Conservation (phyloP, 1,139 yeast genomes). For the Yamadazyma sp. region DNA sequence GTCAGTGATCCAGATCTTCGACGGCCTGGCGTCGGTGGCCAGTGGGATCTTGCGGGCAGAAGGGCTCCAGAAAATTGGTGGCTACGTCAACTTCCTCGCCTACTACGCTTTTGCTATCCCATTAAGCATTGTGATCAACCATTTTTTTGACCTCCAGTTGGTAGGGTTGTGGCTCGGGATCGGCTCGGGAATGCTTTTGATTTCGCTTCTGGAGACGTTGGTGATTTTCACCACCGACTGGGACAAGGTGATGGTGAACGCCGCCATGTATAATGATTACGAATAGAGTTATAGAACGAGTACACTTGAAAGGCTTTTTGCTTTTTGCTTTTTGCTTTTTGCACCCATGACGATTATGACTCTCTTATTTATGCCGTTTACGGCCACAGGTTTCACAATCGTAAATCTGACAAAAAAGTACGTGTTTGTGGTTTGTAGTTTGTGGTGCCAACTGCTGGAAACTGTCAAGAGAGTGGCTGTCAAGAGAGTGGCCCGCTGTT, state of each 20-base stretch:
- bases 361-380: too few relatives aligned
- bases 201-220: slow-evolving; percentile 59
- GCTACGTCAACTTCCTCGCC: slow-evolving; percentile 70
- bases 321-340: too few relatives aligned
- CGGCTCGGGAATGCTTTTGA: slow-evolving; percentile 69
- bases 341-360: too few relatives aligned
- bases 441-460: too few relatives aligned
- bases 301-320: too few relatives aligned
- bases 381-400: too few relatives aligned
- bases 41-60: slow-evolving; percentile 86
- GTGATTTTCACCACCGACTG: slow-evolving; percentile 42
- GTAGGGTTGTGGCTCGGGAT: slow-evolving; percentile 89
- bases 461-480: too few relatives aligned
- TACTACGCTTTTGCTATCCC: slow-evolving; percentile 70
- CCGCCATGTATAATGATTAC: slow-evolving; percentile 17
- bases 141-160: slow-evolving; percentile 51
- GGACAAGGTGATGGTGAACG: slow-evolving; percentile 38
- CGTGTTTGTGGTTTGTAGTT: too few relatives aligned
- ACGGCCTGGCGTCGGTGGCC: slow-evolving; percentile 79
- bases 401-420: too few relatives aligned
- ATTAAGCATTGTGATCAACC: slow-evolving; percentile 63
- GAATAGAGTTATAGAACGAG: not conserved
- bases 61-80: slow-evolving; percentile 84
- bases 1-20: slow-evolving; percentile 72
- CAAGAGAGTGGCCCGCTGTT: too few relatives aligned